These are phyloP conservation scores for Ogataea populi-albae DNA, from an alignment of 805 yeast species.

Conservation along the genomic window DNA sequence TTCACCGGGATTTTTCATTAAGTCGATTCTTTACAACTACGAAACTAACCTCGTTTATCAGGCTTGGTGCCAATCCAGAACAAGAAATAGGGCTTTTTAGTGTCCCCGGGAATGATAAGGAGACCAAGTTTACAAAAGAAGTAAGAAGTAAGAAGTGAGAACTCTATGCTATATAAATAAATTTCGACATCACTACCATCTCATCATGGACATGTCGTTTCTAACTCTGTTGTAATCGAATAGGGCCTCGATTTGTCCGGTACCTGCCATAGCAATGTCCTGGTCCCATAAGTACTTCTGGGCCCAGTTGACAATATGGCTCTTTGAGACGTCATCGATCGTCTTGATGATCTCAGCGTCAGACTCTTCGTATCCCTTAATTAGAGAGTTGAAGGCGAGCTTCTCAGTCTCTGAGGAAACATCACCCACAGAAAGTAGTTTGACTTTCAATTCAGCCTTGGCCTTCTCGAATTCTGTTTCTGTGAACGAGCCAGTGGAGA, in stretches of 20 bases:
- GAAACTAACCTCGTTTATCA: too few species aligned
- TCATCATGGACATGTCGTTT: constrained; percentile 86
- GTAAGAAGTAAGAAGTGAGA: too few species aligned
- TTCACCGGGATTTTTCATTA: too few species aligned
- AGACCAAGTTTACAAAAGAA: neutral
- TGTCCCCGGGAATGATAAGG: too few species aligned
- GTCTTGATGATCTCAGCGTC: constrained; percentile 55
- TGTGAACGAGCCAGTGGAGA: constrained; percentile 63
- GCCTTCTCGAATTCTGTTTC: constrained; percentile 78
- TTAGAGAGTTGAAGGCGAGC: constrained; percentile 58
- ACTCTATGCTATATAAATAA: constrained; percentile 3
- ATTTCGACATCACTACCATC: constrained; percentile 48
- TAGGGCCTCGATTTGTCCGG: constrained; percentile 83
- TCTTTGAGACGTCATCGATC: constrained; percentile 61
- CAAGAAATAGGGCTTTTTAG: too few species aligned
- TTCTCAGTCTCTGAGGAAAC: constrained; percentile 44
- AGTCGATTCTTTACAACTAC: too few species aligned
- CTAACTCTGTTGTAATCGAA: constrained; percentile 83
- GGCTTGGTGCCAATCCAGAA: too few species aligned
- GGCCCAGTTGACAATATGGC: constrained; percentile 71
- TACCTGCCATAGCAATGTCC: constrained; percentile 78
- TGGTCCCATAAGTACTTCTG: constrained; percentile 74
- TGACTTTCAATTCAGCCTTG: constrained; percentile 66
- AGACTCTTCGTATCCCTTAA: constrained; percentile 61
- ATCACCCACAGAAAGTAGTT: constrained; percentile 50